Conservation (phyloP, 1,284 basidiomycete genomes). For the Waitea zeae region DNA sequence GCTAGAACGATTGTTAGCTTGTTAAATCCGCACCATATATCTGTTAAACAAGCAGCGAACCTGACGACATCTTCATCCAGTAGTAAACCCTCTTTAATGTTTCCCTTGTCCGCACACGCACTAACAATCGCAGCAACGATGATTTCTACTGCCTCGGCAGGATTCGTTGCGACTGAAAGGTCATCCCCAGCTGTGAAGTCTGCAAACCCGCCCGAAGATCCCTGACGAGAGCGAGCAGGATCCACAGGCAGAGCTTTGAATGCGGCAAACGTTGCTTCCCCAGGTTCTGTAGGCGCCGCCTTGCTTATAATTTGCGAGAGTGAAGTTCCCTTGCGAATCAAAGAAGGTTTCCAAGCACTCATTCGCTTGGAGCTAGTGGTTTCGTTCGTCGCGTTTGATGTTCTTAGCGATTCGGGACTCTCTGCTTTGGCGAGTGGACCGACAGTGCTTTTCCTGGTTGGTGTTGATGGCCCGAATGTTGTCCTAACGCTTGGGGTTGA, state of each 20-base stretch:
- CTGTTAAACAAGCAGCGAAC: conserved; percentile 22
- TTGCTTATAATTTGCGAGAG: conserved; percentile 17
- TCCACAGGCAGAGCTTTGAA: conserved; percentile 66
- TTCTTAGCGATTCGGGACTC: background rate
- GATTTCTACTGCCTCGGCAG: conserved; percentile 58
- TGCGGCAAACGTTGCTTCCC: conserved; percentile 35
- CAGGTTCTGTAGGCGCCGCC: conserved; percentile 14
- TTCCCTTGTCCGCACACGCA: conserved; percentile 51
- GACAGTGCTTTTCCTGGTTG: conserved; percentile 3
- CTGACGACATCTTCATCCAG: conserved; percentile 63
- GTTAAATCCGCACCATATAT: conserved; percentile 7
- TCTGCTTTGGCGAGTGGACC: background rate
- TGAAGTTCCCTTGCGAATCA: conserved; percentile 11
- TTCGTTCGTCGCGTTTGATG: background rate
- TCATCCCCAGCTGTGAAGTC: conserved; percentile 36
- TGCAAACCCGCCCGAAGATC: conserved; percentile 29
- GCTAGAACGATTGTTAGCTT: conserved; percentile 19
- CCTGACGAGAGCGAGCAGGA: conserved; percentile 34
- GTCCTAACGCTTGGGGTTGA: conserved; percentile 8
- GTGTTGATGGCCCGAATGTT: conserved; percentile 1
- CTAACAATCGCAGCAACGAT: conserved; percentile 54
- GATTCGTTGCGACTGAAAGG: conserved; percentile 41
- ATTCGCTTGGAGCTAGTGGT: too few relatives aligned
- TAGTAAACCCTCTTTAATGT: conserved; percentile 30
- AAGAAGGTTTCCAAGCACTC: too few relatives aligned